Evolutionary conservation across 2,329 filamentous ascomycete genomes (phyloP).

Genomic region (Cladosporium phlei): DNA sequence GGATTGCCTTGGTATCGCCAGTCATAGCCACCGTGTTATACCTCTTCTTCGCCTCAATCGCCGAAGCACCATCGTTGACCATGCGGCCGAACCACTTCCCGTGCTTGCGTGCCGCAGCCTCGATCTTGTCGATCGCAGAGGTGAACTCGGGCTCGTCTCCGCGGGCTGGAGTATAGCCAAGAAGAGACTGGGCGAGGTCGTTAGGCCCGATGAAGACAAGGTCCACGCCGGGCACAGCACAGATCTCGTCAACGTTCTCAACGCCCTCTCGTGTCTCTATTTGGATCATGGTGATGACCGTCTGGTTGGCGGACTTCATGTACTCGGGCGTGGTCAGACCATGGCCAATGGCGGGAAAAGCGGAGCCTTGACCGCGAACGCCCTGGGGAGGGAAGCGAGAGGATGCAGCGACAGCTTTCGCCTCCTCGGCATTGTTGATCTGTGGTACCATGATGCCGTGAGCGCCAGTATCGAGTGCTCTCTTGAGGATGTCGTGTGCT

Average conservation of each 20-base stretch:
- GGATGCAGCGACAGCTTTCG: slow-evolving; percentile 41
- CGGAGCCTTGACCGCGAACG: slow-evolving; percentile 46
- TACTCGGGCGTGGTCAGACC: slow-evolving; percentile 45
- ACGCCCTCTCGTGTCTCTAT: slow-evolving; percentile 41
- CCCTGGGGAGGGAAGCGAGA: slow-evolving; percentile 53
- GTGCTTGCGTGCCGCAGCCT: slow-evolving; percentile 54
- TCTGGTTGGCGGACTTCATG: slow-evolving; percentile 48
- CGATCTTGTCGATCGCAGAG: slow-evolving; percentile 46
- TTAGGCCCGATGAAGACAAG: slow-evolving; percentile 37
- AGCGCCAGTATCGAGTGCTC: slow-evolving; percentile 53
- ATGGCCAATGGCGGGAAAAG: slow-evolving; percentile 51
- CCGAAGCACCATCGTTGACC: slow-evolving; percentile 46
- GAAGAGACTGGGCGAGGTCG: slow-evolving; percentile 52
- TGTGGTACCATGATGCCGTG: slow-evolving; percentile 46
- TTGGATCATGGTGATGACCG: slow-evolving; percentile 46
- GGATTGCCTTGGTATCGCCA: slow-evolving; percentile 21
- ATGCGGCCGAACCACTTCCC: slow-evolving; percentile 61
- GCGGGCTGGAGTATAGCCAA: slow-evolving; percentile 41
- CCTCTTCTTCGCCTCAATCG: slow-evolving; percentile 45
- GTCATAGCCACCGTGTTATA: slow-evolving; percentile 45
- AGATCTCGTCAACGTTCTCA: slow-evolving; percentile 21
- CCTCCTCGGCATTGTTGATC: slow-evolving; percentile 18
- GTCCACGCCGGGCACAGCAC: slow-evolving; percentile 7
- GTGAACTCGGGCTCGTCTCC: slow-evolving; percentile 43
- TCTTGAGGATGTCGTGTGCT: slow-evolving; percentile 54